Percentiles rank a stretch among this genome's conserved stretches.
Conservation (phyloP, 805 yeast genomes). For the Kazachstania taianensis region DNA sequence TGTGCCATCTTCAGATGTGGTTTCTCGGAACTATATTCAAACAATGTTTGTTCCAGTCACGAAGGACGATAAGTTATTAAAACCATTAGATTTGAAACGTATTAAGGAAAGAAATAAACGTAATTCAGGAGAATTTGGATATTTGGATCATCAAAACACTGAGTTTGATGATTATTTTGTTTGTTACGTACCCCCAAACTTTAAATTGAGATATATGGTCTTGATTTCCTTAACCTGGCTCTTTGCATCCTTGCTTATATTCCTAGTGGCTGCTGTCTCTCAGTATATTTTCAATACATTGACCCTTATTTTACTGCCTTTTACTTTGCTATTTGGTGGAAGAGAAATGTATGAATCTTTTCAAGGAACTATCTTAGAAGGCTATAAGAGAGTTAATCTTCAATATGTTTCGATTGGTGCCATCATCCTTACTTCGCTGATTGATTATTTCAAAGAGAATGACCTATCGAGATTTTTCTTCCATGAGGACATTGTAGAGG, state of each 20-base stretch:
- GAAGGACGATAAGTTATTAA: slow-evolving; percentile 55
- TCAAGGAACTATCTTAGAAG: slow-evolving; percentile 1
- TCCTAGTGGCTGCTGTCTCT: slow-evolving; percentile 13
- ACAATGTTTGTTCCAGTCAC: slow-evolving; percentile 76
- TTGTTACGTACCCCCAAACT: slow-evolving; percentile 80
- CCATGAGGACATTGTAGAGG: slow-evolving; percentile 13
- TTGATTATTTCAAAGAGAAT: slow-evolving; percentile 14
- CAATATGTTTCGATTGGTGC: slow-evolving; percentile 16
- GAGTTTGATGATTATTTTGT: slow-evolving; percentile 46
- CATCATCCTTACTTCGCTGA: slow-evolving; percentile 7
- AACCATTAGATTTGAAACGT: slow-evolving; percentile 23
- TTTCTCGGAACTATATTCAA: slow-evolving; percentile 52
- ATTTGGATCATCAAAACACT: slow-evolving; percentile 33
- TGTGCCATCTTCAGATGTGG: slow-evolving; percentile 78
- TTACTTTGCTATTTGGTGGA: slow-evolving; percentile 2
- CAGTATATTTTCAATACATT: slow-evolving; percentile 13
- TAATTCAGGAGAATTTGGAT: slow-evolving; percentile 35
- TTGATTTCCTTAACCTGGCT: slow-evolving; percentile 36
- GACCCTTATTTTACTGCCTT: slow-evolving; percentile 6
- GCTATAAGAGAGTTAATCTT: slow-evolving; percentile 12
- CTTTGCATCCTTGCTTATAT: slow-evolving; percentile 31
- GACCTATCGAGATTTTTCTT: slow-evolving; percentile 9
- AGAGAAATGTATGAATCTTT: background rate
- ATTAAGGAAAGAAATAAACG: slow-evolving; percentile 29
- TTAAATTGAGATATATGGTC: slow-evolving; percentile 45